Base-by-base conservation (phyloP, 345 rosid genomes). In the Lumnitzera racemosa region DNA sequence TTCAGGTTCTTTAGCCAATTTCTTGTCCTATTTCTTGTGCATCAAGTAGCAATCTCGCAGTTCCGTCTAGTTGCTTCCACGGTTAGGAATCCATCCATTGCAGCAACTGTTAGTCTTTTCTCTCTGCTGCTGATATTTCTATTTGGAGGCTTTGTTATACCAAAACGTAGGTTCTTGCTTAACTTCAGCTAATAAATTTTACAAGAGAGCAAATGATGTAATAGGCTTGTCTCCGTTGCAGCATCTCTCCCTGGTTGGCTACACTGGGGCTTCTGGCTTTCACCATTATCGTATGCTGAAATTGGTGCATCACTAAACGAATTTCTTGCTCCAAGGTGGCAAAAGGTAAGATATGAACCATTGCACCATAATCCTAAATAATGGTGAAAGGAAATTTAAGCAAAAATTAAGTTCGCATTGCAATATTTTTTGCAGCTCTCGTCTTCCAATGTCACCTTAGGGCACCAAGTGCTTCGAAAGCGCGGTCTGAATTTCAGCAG, bases 321-420 rank as follows among this genome's bases (percentile, higher is more conserved):
- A 59, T 80, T 83, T 61, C 88, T 69, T 0, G 72, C 81, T 24
- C 88, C 77, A 14, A 67, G 85, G 58, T 83, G 88, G 88, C 72
- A 71, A 63, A 57, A 83, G 82, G 87, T 79, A 60, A 66, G 49
- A 31, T 24, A 24, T 31, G 29, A 46, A 59, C 43, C 24, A 20
- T 53, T 43, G 51, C 47, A 29, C 13, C 11, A 13, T 23, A n/a
- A 36, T 15, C 3, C 27, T 24, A 51, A 16, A 60, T 25, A 29
- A 36, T 9, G 43, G 43, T 36, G 43, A 36, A 36, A 36, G 43
- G 43, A 36, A 3, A 6, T 36, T 36, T 36, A 36, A 5, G 43
- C 43, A 36, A 2, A 36, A 2, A 36, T 0, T 7, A 36, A 5
- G 43, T 36, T 36, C 53, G 15, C 56, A 43, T 13, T 16, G 48